Conservation (phyloP, 108 stramenopile species). For the Poteriospumella lacustris region DNA sequence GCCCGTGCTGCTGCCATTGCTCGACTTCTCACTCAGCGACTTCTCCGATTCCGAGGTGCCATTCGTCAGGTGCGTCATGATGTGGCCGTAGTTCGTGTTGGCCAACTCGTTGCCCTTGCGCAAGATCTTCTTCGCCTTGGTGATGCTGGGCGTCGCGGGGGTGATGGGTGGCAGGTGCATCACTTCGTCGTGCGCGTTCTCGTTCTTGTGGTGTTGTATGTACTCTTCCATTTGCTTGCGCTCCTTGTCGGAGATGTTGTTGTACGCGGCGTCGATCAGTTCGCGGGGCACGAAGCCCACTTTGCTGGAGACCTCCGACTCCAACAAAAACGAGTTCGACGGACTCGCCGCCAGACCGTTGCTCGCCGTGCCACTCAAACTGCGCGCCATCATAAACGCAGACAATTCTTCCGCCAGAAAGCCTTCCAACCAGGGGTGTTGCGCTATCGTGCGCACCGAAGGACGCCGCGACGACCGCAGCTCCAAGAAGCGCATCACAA, state of each 20-base stretch:
- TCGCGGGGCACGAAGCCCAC: background rate
- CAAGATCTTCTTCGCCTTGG: slow-evolving; percentile 19
- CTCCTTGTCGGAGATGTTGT: background rate
- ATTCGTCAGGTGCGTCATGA: too few relatives aligned
- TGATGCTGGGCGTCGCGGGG: slow-evolving; percentile 17
- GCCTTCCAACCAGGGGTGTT: slow-evolving; percentile 23
- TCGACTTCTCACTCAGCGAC: too few relatives aligned
- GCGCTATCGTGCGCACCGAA: background rate
- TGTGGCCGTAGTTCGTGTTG: too few relatives aligned
- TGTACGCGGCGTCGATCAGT: background rate
- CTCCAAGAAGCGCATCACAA: slow-evolving; percentile 22
- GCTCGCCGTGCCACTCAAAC: background rate
- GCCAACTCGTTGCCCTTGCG: slow-evolving; percentile 17
- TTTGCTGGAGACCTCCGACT: background rate
- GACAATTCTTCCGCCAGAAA: background rate
- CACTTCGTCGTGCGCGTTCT: background rate
- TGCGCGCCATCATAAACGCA: background rate
- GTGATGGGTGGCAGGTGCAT: slow-evolving; percentile 13
- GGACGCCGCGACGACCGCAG: slow-evolving; percentile 13
- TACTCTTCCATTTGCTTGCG: background rate
- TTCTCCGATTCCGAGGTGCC: too few relatives aligned
- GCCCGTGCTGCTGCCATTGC: too few relatives aligned
- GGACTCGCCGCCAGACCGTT: background rate
- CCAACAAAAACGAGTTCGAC: background rate
- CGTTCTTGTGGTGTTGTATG: background rate